phyloP scores from a whole-genome alignment of 2,329 filamentous ascomycete genomes.

The Colletotrichum sp. region DNA sequence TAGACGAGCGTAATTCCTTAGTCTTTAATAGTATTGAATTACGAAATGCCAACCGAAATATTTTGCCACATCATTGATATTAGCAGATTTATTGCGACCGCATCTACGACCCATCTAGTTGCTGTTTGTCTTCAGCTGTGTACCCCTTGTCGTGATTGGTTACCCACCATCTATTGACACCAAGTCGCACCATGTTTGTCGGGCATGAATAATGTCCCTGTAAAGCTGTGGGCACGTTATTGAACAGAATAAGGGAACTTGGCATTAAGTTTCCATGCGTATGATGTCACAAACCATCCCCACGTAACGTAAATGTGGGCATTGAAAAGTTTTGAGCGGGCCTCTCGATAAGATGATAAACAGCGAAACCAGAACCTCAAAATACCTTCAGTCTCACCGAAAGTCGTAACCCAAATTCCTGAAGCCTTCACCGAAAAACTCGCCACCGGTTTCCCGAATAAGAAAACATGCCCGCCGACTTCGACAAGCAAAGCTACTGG shows the following conservation, averaged over 20 bases:
- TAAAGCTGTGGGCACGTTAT: neutral
- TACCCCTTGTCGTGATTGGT: neutral
- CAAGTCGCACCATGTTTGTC: neutral
- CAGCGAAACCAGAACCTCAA: neutral
- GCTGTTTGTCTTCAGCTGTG: neutral
- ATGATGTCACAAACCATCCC: slow-evolving; percentile 6
- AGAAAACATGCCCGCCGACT: slow-evolving; percentile 33
- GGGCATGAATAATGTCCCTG: neutral
- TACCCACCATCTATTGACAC: neutral
- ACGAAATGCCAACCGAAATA: neutral
- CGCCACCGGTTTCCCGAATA: neutral
- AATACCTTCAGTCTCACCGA: neutral
- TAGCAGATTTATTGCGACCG: neutral
- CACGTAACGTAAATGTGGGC: slow-evolving; percentile 13
- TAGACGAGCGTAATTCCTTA: neutral
- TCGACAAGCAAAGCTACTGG: slow-evolving; percentile 57
- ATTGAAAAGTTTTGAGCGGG: slow-evolving; percentile 8
- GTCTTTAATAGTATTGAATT: neutral
- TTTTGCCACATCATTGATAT: neutral
- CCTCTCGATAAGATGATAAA: neutral
- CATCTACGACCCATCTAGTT: neutral
- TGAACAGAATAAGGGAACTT: neutral
- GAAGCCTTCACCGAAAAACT: neutral
- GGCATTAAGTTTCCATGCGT: neutral
- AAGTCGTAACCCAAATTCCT: neutral